Percentiles rank a stretch among this genome's conserved stretches.
These are phyloP conservation scores for Metschnikowia anglica DNA, from an alignment of 805 yeast species.

Conservation along the genomic window DNA sequence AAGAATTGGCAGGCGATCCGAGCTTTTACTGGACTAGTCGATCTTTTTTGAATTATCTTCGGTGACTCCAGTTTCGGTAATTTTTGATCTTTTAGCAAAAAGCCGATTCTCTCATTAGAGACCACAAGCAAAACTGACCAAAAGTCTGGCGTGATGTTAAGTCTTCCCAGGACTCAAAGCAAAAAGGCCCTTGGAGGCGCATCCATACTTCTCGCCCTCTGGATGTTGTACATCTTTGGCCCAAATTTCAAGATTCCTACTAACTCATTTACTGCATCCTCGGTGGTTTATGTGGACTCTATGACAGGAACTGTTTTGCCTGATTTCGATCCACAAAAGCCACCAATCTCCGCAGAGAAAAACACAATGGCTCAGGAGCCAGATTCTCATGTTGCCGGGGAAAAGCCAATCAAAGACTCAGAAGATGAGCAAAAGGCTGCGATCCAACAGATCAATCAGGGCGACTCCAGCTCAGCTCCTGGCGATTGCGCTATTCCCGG, in stretches of 20 bases:
- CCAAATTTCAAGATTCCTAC: background rate
- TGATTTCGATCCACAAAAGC: conserved; percentile 7
- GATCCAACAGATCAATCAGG: conserved; percentile 11
- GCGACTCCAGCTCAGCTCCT: background rate
- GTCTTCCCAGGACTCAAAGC: conserved; percentile 3
- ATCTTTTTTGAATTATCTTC: too few relatives aligned
- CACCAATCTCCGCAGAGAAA: background rate
- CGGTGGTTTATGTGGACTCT: conserved; percentile 20
- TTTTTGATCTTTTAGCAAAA: too few relatives aligned
- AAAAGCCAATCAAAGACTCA: conserved; percentile 11
- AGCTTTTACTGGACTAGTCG: too few relatives aligned
- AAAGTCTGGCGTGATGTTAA: background rate
- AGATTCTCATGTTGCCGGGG: too few relatives aligned
- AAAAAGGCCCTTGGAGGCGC: conserved; percentile 6
- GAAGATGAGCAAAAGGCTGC: conserved; percentile 10
- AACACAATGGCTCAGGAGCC: too few relatives aligned
- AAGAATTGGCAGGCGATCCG: too few relatives aligned
- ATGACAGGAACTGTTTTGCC: conserved; percentile 15
- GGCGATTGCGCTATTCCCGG: conserved; percentile 15
- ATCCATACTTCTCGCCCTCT: conserved; percentile 9
- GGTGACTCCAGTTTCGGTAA: too few relatives aligned
- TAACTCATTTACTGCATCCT: background rate
- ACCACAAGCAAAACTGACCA: too few relatives aligned
- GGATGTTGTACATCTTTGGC: background rate
- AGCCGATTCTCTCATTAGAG: too few relatives aligned